These are phyloP conservation scores for Dryas integrifolia DNA, from an alignment of 331 rosid genomes.

Conservation along the genomic window DNA sequence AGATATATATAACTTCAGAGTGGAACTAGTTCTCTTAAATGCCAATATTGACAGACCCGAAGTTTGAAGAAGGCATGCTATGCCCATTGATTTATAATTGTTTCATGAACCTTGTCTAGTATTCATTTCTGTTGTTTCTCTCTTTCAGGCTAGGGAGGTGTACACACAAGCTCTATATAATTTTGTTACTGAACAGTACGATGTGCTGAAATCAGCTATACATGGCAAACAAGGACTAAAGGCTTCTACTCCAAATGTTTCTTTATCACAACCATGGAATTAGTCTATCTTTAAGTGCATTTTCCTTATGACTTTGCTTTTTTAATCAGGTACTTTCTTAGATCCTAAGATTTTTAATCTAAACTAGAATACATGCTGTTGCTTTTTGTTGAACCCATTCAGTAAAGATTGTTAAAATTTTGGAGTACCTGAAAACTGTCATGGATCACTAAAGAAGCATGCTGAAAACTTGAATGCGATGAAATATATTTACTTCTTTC, in stretches of 20 bases:
- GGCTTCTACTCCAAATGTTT: constrained; percentile 61
- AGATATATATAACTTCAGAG: no score
- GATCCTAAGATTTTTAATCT: not conserved
- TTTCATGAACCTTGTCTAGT: not conserved
- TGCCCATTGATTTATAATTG: not conserved
- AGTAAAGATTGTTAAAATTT: not conserved
- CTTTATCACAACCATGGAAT: constrained; percentile 87
- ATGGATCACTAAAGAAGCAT: no score
- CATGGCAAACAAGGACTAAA: constrained; percentile 55
- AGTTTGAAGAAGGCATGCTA: no score
- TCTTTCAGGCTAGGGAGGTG: constrained; percentile 61
- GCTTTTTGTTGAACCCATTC: no score
- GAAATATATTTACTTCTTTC: not conserved
- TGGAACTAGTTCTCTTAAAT: no score
- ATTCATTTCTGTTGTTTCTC: constrained; percentile 27
- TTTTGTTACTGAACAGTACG: constrained; percentile 67
- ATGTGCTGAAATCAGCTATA: constrained; percentile 75
- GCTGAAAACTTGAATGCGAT: not conserved
- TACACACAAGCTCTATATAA: constrained; percentile 55
- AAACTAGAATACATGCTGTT: no score
- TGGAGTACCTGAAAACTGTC: not conserved
- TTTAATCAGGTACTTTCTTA: constrained; percentile 26
- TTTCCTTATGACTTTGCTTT: constrained; percentile 7
- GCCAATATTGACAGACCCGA: no score
- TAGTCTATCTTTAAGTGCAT: constrained; percentile 33